Evolutionary conservation across 176 grass and related monocot genomes (phyloP).

Genomic region (Bonia amplexicaulis): DNA sequence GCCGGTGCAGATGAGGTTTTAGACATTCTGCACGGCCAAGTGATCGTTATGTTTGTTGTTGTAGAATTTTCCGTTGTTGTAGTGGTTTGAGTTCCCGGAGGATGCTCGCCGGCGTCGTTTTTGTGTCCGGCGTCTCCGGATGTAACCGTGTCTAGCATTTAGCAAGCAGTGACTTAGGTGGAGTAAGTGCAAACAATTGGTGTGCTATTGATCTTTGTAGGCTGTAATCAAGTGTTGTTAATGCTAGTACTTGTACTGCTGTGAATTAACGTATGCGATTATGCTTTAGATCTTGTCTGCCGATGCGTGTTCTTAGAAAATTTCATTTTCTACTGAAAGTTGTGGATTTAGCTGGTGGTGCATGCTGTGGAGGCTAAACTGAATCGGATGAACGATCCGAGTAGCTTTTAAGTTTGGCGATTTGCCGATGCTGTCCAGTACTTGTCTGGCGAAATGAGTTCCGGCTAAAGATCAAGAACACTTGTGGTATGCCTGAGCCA

Average conservation of each 20-base stretch:
- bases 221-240: not conserved
- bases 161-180: not conserved
- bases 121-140: not conserved
- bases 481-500: too few relatives aligned
- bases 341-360: not conserved
- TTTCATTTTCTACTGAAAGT: not conserved
- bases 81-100: not conserved
- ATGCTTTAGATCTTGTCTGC: not conserved
- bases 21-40: conserved; percentile 18
- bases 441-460: not conserved
- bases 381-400: not conserved
- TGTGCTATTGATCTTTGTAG: not conserved
- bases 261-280: not conserved
- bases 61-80: not conserved
- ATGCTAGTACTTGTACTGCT: not conserved
- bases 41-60: not conserved
- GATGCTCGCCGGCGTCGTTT: not conserved
- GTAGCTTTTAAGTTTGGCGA: not conserved
- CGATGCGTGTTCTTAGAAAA: not conserved
- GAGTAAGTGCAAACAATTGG: not conserved
- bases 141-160: not conserved
- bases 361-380: not conserved
- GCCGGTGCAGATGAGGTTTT: conserved; percentile 44
- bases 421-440: not conserved
- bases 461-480: not conserved